Conservation (phyloP, 305 asterid species). For the Fraxinus angustifolia region DNA sequence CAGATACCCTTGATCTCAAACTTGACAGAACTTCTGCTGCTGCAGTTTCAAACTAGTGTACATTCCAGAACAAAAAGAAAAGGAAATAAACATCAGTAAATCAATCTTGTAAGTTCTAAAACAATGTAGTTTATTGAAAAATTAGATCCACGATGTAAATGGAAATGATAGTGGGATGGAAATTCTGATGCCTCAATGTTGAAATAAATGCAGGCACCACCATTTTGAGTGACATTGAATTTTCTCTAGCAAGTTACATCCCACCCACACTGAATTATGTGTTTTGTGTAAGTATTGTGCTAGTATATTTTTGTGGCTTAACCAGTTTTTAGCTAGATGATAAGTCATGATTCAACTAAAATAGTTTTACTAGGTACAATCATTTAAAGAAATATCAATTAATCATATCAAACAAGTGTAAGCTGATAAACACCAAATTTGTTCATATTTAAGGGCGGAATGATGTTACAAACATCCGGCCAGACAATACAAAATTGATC, state of each 20-base stretch:
- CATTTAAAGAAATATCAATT: background rate
- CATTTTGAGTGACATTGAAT: background rate
- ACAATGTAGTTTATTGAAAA: background rate
- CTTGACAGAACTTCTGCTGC: slow-evolving; percentile 87
- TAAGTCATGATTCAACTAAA: background rate
- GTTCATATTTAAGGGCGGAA: background rate
- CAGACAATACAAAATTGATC: background rate
- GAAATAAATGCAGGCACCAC: background rate
- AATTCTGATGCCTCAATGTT: background rate
- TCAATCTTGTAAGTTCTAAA: background rate
- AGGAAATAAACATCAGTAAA: background rate
- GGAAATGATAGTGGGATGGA: background rate
- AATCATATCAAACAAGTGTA: background rate
- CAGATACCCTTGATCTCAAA: slow-evolving; percentile 72
- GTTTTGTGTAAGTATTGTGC: background rate
- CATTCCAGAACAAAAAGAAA: slow-evolving; percentile 12
- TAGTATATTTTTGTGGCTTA: background rate
- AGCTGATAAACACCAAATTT: background rate
- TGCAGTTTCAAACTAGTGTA: slow-evolving; percentile 78
- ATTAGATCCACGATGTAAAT: background rate
- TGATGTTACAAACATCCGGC: background rate
- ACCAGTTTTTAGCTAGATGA: background rate
- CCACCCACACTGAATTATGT: background rate
- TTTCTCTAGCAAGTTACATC: background rate
- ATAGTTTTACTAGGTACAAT: background rate